Evolutionary conservation across 2,329 filamentous ascomycete genomes (phyloP).

Genomic region (Eutypella sp.): DNA sequence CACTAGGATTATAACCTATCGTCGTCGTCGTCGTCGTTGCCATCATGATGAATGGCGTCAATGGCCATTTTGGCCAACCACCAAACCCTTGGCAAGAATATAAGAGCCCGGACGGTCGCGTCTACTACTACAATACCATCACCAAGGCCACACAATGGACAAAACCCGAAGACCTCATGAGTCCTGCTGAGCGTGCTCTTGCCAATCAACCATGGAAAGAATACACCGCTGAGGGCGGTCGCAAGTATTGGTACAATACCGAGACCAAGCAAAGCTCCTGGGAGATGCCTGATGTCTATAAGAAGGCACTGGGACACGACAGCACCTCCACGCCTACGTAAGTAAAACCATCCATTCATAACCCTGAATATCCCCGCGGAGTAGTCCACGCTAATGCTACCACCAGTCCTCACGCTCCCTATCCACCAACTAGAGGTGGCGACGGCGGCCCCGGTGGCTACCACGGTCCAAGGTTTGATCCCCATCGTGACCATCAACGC

Average conservation of each 20-base stretch:
- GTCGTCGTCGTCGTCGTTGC: conserved; percentile 2
- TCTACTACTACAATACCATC: conserved; percentile 84
- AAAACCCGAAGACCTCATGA: conserved; percentile 88
- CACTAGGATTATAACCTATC: too few relatives aligned
- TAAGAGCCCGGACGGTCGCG: conserved; percentile 72
- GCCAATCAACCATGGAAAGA: conserved; percentile 88
- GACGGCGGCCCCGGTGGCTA: conserved; percentile 10
- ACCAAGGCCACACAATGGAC: conserved; percentile 92
- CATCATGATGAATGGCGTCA: conserved; percentile 53
- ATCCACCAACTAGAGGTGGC: conserved; percentile 36
- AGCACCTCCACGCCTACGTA: conserved; percentile 40
- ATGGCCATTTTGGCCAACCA: conserved; percentile 43
- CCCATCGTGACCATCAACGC: conserved; percentile 18
- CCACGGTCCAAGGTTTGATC: conserved; percentile 32
- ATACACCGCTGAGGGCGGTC: conserved; percentile 79
- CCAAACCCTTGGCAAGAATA: conserved; percentile 73
- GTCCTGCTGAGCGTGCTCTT: conserved; percentile 74
- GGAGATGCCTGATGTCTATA: conserved; percentile 86
- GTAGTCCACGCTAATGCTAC: conserved; percentile 13
- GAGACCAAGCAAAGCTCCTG: conserved; percentile 90
- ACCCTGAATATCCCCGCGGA: too few relatives aligned
- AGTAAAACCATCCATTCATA: conserved; percentile 19
- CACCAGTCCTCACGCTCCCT: conserved; percentile 34
- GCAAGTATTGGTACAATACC: conserved; percentile 93
- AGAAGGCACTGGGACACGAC: conserved; percentile 63